Percentiles rank a stretch among this genome's conserved stretches.
Evolutionary conservation across 495 filamentous ascomycete species (phyloP).

Genomic region (Stereocaulon alpinum): DNA sequence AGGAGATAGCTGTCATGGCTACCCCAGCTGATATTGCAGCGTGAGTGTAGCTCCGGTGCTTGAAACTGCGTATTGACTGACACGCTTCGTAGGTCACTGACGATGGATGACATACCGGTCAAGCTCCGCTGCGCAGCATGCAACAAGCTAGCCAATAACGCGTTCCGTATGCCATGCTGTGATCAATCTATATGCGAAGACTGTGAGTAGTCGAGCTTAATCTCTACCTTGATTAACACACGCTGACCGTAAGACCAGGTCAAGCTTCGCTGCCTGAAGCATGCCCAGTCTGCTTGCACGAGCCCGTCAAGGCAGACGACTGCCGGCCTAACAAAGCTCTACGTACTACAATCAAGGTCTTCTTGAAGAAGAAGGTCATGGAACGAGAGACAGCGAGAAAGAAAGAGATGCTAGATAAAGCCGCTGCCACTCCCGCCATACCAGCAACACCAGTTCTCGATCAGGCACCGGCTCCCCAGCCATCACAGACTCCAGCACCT

Average conservation of each 20-base stretch:
- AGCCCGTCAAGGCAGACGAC: conserved; percentile 70
- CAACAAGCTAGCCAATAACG: conserved; percentile 81
- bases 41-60: conserved; percentile 8
- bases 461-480: conserved; percentile 13
- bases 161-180: conserved; percentile 86
- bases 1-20: conserved; percentile 14
- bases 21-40: conserved; percentile 20
- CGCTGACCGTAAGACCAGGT: conserved; percentile 42
- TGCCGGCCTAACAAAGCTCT: conserved; percentile 84
- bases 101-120: conserved; percentile 78
- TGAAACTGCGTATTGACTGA: neutral
- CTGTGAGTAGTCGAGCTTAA: conserved; percentile 49
- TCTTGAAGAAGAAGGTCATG: conserved; percentile 70
- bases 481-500: conserved; percentile 3
- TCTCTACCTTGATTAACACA: neutral
- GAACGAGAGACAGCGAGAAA: conserved; percentile 45
- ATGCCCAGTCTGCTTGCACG: conserved; percentile 89
- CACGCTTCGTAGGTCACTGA: conserved; percentile 50
- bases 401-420: conserved; percentile 19
- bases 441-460: conserved; percentile 19
- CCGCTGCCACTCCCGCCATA: conserved; percentile 29
- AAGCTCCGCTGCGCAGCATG: conserved; percentile 93
- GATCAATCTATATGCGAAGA: conserved; percentile 87
- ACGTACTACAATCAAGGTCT: conserved; percentile 79
- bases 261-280: conserved; percentile 64